Conservation (phyloP, 352 stramenopile species). For the Globisporangium alternatum region DNA sequence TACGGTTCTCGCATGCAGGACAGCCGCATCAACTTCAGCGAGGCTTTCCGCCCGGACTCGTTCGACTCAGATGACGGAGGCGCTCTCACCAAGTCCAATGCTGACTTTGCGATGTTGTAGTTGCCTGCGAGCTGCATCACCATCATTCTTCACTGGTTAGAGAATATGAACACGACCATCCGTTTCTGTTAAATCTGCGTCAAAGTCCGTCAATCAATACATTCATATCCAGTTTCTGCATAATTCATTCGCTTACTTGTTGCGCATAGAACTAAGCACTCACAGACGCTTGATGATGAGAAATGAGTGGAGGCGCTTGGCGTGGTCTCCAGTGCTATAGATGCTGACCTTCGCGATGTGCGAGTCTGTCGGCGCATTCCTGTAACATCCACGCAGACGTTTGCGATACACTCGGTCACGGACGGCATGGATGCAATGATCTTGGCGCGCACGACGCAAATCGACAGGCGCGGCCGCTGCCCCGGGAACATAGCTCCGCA, state of each 20-base stretch:
- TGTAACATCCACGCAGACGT: no score
- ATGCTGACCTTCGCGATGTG: no score
- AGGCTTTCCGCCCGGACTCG: conserved; percentile 39
- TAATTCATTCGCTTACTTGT: not conserved
- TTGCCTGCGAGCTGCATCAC: not conserved
- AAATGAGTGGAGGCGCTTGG: no score
- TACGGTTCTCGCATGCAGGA: conserved; percentile 34
- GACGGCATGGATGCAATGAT: conserved; percentile 48
- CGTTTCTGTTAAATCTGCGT: not conserved
- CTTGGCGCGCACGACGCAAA: conserved; percentile 68
- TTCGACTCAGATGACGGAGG: conserved; percentile 32
- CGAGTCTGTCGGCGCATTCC: no score
- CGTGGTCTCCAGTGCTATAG: no score
- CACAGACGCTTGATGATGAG: no score
- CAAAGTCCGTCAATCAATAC: not conserved
- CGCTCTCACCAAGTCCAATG: conserved; percentile 31
- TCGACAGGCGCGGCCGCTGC: conserved; percentile 61
- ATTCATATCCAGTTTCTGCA: not conserved
- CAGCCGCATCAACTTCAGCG: conserved; percentile 70
- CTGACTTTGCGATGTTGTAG: conserved; percentile 60
- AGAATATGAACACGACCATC: not conserved
- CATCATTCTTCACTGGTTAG: not conserved
- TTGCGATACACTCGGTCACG: conserved; percentile 64
- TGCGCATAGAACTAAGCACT: not conserved
- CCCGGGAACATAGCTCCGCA: conserved; percentile 47